phyloP scores from a whole-genome alignment of 352 stramenopile genomes.

The Peronospora tabacina region DNA sequence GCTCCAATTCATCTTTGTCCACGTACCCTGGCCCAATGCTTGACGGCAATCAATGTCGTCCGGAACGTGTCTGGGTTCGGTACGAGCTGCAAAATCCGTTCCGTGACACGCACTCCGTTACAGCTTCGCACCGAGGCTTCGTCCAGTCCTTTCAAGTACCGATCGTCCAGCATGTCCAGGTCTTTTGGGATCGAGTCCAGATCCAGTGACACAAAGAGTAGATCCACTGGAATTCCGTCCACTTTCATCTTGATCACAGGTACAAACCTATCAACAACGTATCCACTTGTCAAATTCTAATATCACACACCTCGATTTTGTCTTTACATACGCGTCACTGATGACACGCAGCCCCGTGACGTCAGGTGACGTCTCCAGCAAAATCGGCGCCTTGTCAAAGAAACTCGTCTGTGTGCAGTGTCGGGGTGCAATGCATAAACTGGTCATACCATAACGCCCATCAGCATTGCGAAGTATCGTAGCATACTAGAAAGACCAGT shows the following conservation, averaged over 20 bases:
- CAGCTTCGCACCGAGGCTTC: conserved; percentile 88
- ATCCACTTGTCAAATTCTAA: neutral
- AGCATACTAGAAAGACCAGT: neutral
- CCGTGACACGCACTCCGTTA: conserved; percentile 93
- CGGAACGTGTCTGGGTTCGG: conserved; percentile 80
- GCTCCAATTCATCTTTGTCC: neutral
- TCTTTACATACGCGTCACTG: conserved; percentile 76
- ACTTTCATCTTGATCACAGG: conserved; percentile 93
- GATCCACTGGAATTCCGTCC: conserved; percentile 85
- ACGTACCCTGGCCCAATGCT: conserved; percentile 82
- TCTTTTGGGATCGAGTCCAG: conserved; percentile 50
- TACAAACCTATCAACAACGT: conserved; percentile 43
- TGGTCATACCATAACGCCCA: conserved; percentile 16
- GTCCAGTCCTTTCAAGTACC: conserved; percentile 84
- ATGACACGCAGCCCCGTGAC: conserved; percentile 80
- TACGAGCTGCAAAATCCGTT: conserved; percentile 90
- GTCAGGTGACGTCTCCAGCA: conserved; percentile 60
- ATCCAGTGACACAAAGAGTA: conserved; percentile 88
- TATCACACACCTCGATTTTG: neutral
- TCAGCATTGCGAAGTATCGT: neutral
- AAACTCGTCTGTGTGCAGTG: conserved; percentile 83
- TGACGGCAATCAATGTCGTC: conserved; percentile 86
- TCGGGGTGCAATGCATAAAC: conserved; percentile 72
- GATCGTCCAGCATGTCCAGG: conserved; percentile 78
- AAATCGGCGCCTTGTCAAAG: conserved; percentile 76